phyloP scores from a whole-genome alignment of 1,284 basidiomycete genomes.

The Leccinum griseonigrum region DNA sequence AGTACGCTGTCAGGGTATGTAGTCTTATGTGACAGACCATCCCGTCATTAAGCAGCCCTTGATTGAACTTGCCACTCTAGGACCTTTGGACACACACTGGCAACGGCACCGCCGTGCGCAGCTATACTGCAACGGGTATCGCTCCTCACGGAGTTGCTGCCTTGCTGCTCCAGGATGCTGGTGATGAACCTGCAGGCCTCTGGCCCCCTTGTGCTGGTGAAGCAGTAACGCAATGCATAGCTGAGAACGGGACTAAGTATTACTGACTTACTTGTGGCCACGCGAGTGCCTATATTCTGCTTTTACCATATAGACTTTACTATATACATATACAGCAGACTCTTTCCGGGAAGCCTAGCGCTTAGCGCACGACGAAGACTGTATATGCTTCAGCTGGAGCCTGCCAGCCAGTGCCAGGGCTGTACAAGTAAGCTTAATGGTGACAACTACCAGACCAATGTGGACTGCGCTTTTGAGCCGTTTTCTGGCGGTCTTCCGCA shows the following conservation, averaged over 20 bases:
- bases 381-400: not conserved
- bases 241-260: constrained; percentile 30
- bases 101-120: constrained; percentile 64
- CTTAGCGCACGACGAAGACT: not conserved
- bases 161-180: constrained; percentile 60
- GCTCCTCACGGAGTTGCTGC: constrained; percentile 66
- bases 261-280: constrained; percentile 1
- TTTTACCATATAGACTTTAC: not conserved
- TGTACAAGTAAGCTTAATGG: not conserved
- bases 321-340: not conserved
- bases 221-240: constrained; percentile 26
- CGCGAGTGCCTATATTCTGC: not conserved
- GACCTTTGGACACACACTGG: constrained; percentile 67
- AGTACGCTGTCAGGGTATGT: constrained; percentile 57
- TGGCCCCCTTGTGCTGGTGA: constrained; percentile 41
- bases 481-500: constrained; percentile 3
- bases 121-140: constrained; percentile 52
- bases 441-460: not conserved
- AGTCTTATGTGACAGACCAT: not conserved
- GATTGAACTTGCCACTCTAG: constrained; percentile 31
- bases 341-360: not conserved
- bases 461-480: constrained; percentile 5
- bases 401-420: not conserved
- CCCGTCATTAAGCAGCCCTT: not conserved
- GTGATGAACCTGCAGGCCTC: constrained; percentile 57